Evolutionary conservation across 495 filamentous ascomycete species (phyloP).

Genomic region (Daldinia bambusicola): DNA sequence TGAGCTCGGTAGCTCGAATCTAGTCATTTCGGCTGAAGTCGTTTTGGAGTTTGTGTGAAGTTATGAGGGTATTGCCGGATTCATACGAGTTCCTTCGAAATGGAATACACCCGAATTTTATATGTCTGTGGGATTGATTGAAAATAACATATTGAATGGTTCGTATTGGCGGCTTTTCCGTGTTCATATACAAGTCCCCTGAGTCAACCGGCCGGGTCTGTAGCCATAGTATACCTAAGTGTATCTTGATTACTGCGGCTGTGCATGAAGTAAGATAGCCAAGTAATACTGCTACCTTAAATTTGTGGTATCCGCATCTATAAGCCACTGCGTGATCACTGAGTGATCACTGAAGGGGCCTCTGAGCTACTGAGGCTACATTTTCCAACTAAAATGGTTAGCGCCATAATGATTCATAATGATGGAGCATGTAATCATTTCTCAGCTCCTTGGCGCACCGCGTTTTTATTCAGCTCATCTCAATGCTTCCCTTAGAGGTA

Average conservation of each 20-base stretch:
- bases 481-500: neutral
- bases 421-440: neutral
- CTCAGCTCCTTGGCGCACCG: neutral
- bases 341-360: neutral
- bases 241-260: neutral
- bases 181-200: neutral
- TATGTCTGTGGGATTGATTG: neutral
- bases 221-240: neutral
- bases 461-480: neutral
- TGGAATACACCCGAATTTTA: neutral
- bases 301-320: too few relatives aligned
- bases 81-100: neutral
- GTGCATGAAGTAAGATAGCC: neutral
- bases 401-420: neutral
- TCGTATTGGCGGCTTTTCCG: neutral
- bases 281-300: neutral
- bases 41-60: neutral
- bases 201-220: neutral
- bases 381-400: neutral
- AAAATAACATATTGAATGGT: neutral
- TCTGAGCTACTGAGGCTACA: neutral
- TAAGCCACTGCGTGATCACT: neutral
- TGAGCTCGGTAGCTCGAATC: neutral
- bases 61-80: neutral
- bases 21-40: neutral